These are phyloP conservation scores for Aspergillus novofumigatus DNA, from an alignment of 2,329 filamentous ascomycete species.

Conservation along the genomic window DNA sequence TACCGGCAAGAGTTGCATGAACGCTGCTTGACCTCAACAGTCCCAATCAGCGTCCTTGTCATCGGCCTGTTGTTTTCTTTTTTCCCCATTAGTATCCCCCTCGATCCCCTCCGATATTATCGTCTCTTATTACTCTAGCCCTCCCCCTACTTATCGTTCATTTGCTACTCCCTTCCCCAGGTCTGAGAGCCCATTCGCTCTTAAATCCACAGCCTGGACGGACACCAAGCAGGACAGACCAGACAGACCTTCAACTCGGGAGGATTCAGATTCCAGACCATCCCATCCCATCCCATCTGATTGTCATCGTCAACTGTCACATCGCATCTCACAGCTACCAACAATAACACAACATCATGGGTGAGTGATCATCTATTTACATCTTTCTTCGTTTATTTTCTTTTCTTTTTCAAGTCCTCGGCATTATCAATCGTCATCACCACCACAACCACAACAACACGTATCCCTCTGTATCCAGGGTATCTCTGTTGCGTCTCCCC, in stretches of 20 bases:
- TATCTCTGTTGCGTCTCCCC: not conserved
- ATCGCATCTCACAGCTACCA: conserved; percentile 2
- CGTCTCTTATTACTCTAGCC: not conserved
- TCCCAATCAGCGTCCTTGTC: not conserved
- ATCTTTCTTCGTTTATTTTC: conserved; percentile 3
- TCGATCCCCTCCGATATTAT: not conserved
- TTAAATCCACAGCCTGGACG: not conserved
- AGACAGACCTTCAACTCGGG: not conserved
- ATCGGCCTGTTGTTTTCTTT: not conserved
- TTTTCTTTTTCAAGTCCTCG: conserved; percentile 13
- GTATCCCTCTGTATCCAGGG: not conserved
- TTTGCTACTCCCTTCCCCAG: not conserved
- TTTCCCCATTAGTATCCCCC: no score
- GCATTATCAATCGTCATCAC: conserved; percentile 3
- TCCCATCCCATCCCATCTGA: conserved; percentile 4
- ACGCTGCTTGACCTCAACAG: not conserved
- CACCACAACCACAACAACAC: conserved; percentile 1
- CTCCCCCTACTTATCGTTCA: not conserved
- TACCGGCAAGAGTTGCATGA: not conserved
- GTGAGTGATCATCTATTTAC: conserved; percentile 12
- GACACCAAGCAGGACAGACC: not conserved
- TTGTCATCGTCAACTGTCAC: conserved; percentile 6
- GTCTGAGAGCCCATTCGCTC: not conserved
- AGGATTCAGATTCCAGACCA: conserved; percentile 2
- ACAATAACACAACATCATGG: conserved; percentile 9